phyloP scores from a whole-genome alignment of 352 stramenopile genomes.

The Elongisporangium senticosum region DNA sequence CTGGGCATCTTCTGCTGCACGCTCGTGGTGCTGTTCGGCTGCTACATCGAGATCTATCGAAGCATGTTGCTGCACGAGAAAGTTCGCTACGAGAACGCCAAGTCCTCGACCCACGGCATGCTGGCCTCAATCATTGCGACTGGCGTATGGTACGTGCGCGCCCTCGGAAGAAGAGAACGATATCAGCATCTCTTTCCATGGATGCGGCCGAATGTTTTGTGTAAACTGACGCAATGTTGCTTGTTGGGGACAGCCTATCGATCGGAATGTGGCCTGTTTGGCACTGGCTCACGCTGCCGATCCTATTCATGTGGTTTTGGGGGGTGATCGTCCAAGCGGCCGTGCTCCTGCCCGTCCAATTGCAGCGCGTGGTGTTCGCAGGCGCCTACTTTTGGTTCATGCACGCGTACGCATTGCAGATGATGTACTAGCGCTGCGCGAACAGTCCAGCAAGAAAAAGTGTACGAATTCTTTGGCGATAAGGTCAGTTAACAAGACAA shows the following conservation, averaged over 20 bases:
- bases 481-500: conserved; percentile 1
- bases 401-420: conserved; percentile 53
- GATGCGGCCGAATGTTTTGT: not conserved
- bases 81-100: conserved; percentile 53
- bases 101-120: conserved; percentile 66
- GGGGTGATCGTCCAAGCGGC: conserved; percentile 66
- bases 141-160: conserved; percentile 35
- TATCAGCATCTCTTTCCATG: not conserved
- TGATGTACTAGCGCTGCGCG: conserved; percentile 5
- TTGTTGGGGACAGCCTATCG: conserved; percentile 33
- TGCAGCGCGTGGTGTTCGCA: conserved; percentile 60
- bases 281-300: conserved; percentile 66
- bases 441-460: not conserved
- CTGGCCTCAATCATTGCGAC: conserved; percentile 50
- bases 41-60: conserved; percentile 74
- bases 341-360: conserved; percentile 48
- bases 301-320: conserved; percentile 84
- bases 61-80: conserved; percentile 48
- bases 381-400: conserved; percentile 71
- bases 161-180: not conserved
- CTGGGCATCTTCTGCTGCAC: conserved; percentile 45
- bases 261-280: conserved; percentile 73
- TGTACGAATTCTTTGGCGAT: conserved; percentile 1
- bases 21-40: conserved; percentile 46
- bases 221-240: conserved; percentile 2